These are phyloP conservation scores for Pleurotus tuoliensis DNA, from an alignment of 768 basidiomycete species.

Conservation along the genomic window DNA sequence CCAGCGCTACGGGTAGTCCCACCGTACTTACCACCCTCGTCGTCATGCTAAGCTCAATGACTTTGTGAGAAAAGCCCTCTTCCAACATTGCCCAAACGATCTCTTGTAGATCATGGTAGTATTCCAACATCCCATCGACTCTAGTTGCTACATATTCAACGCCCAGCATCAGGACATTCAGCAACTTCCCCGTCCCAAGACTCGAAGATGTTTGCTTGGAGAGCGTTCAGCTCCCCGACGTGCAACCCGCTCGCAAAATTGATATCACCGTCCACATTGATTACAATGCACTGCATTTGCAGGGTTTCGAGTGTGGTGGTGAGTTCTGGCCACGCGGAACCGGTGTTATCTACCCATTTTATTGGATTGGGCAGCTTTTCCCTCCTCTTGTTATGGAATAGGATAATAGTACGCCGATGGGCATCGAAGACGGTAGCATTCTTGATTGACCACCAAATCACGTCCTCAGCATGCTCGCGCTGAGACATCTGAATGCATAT, in stretches of 20 bases:
- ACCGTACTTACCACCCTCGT: constrained; percentile 33
- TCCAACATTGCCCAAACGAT: constrained; percentile 48
- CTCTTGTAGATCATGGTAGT: constrained; percentile 45
- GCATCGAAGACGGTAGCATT: constrained; percentile 45
- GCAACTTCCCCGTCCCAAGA: constrained; percentile 35
- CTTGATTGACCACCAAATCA: constrained; percentile 48
- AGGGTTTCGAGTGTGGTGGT: constrained; percentile 29
- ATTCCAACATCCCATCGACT: constrained; percentile 35
- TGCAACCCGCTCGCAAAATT: constrained; percentile 48
- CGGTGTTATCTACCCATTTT: constrained; percentile 47
- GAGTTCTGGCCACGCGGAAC: constrained; percentile 42
- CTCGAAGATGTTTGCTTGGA: constrained; percentile 33
- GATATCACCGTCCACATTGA: constrained; percentile 43
- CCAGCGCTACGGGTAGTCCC: too few relatives aligned
- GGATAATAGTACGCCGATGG: constrained; percentile 42
- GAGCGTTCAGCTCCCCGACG: constrained; percentile 39
- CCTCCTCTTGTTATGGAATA: constrained; percentile 44
- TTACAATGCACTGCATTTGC: constrained; percentile 36
- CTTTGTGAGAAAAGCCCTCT: constrained; percentile 45
- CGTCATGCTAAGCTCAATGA: constrained; percentile 39
- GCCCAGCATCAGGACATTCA: constrained; percentile 41
- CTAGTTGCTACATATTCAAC: constrained; percentile 45
- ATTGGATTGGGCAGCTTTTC: constrained; percentile 37
- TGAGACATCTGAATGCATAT: constrained; percentile 31
- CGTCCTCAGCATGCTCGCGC: constrained; percentile 53